Evolutionary conservation across 1,284 basidiomycete genomes (phyloP).

Genomic region (Volvariella volvacea): DNA sequence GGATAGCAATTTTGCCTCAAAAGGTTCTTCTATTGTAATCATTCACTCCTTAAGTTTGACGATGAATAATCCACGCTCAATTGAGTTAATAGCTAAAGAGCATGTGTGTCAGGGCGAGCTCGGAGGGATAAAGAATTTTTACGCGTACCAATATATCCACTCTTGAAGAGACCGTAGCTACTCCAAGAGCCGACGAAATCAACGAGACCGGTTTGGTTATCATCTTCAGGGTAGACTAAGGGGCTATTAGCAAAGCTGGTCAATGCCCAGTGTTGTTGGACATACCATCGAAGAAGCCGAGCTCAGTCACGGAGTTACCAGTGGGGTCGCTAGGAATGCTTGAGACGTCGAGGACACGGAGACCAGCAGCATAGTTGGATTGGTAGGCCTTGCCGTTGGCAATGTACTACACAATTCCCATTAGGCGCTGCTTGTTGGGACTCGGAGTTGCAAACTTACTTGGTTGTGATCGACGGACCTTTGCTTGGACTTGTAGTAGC

Average conservation of each 20-base stretch:
- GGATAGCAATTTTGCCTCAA: too few relatives aligned
- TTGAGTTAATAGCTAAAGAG: neutral
- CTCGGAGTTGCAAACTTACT: too few relatives aligned
- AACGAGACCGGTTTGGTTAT: conserved; percentile 11
- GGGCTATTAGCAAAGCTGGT: neutral
- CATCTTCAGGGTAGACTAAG: conserved; percentile 13
- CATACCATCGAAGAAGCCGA: conserved; percentile 14
- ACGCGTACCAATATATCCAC: conserved; percentile 16
- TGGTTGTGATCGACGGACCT: conserved; percentile 22
- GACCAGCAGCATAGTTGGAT: conserved; percentile 21
- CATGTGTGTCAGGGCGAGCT: neutral
- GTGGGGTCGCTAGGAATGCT: conserved; percentile 17
- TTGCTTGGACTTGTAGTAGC: conserved; percentile 15
- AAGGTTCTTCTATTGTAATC: too few relatives aligned
- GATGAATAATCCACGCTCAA: conserved; percentile 2
- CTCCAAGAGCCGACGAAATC: conserved; percentile 16
- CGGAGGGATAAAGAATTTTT: conserved; percentile 13
- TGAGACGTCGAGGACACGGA: conserved; percentile 19
- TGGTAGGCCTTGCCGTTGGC: conserved; percentile 17
- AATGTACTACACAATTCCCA: conserved; percentile 11
- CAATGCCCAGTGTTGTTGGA: neutral
- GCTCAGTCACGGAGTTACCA: conserved; percentile 12
- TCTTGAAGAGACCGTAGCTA: conserved; percentile 15
- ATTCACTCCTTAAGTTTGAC: neutral
- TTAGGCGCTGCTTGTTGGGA: too few relatives aligned